phyloP scores from a whole-genome alignment of 2,329 filamentous ascomycete genomes.

The Zymoseptoria brevis region DNA sequence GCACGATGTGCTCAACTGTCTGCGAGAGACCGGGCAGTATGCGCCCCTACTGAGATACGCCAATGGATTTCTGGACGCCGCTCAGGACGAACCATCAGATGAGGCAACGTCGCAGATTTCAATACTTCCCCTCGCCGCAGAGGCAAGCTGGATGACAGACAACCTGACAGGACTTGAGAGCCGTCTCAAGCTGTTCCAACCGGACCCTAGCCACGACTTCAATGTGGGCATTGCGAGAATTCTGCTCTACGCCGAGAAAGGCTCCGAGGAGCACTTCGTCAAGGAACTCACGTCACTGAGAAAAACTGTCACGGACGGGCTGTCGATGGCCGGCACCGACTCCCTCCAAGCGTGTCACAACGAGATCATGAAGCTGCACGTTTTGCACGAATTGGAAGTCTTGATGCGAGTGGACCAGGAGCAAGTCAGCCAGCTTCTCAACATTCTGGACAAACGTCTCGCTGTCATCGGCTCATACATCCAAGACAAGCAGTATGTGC shows the following conservation, averaged over 20 bases:
- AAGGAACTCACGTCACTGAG: conserved; percentile 57
- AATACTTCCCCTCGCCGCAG: conserved; percentile 68
- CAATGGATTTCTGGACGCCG: conserved; percentile 54
- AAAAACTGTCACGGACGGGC: conserved; percentile 60
- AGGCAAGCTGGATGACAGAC: conserved; percentile 84
- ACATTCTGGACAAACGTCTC: conserved; percentile 53
- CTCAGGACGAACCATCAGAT: conserved; percentile 3
- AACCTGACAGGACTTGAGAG: conserved; percentile 69
- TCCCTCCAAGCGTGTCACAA: conserved; percentile 82
- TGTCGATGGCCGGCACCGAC: conserved; percentile 68
- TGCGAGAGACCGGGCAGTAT: conserved; percentile 93
- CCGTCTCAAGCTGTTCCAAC: conserved; percentile 37
- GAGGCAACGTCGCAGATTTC: conserved; percentile 1
- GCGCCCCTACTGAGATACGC: conserved; percentile 67
- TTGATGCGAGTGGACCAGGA: conserved; percentile 45
- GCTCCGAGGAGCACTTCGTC: conserved; percentile 46
- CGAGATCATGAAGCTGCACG: conserved; percentile 76
- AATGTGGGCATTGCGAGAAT: conserved; percentile 70
- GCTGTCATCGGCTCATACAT: conserved; percentile 82
- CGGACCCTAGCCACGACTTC: conserved; percentile 54
- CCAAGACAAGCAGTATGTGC: conserved; percentile 85
- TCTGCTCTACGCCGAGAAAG: conserved; percentile 49
- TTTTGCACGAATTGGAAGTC: conserved; percentile 77
- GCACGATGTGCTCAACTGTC: conserved; percentile 72
- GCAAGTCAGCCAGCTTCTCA: conserved; percentile 6